A percentile compares a stretch with the other conserved stretches of the same genome.
phyloP scores from a whole-genome alignment of 176 grass and related monocot species.

The Tillandsia leiboldiana region DNA sequence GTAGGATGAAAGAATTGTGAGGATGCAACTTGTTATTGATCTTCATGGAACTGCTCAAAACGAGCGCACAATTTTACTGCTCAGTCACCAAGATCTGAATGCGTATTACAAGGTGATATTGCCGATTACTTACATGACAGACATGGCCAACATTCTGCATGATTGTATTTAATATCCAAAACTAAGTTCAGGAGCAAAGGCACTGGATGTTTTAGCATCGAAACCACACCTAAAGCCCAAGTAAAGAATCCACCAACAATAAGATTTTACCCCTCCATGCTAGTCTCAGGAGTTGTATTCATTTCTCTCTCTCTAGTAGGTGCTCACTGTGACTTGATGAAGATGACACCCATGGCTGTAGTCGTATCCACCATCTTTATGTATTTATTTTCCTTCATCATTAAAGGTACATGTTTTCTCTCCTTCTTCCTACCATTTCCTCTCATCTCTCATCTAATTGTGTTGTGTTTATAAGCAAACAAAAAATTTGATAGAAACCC shows the following conservation, averaged over 20 bases:
- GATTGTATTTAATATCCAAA: too few relatives aligned
- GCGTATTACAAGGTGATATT: too few relatives aligned
- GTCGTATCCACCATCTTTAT: conserved; percentile 7
- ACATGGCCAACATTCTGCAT: too few relatives aligned
- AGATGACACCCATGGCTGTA: conserved; percentile 8
- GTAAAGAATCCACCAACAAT: conserved; percentile 45
- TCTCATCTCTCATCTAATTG: not conserved
- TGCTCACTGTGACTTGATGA: not conserved
- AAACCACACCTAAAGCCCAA: conserved; percentile 29
- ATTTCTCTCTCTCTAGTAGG: not conserved
- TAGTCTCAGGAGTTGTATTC: not conserved
- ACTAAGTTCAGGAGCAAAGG: not conserved
- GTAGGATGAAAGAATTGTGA: too few relatives aligned
- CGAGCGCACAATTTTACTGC: too few relatives aligned
- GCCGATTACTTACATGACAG: too few relatives aligned
- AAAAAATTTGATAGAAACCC: too few relatives aligned
- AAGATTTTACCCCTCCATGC: not conserved
- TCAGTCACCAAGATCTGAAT: too few relatives aligned
- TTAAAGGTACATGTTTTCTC: not conserved
- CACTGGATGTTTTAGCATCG: conserved; percentile 14
- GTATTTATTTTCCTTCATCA: conserved; percentile 1
- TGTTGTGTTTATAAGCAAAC: too few relatives aligned
- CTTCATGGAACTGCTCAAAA: too few relatives aligned
- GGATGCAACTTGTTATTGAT: too few relatives aligned
- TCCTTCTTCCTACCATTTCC: not conserved